Evolutionary conservation across 2,329 filamentous ascomycete species (phyloP), one percentile per base, ranked within the genome.

Genomic region (Beauveria sp.): DNA sequence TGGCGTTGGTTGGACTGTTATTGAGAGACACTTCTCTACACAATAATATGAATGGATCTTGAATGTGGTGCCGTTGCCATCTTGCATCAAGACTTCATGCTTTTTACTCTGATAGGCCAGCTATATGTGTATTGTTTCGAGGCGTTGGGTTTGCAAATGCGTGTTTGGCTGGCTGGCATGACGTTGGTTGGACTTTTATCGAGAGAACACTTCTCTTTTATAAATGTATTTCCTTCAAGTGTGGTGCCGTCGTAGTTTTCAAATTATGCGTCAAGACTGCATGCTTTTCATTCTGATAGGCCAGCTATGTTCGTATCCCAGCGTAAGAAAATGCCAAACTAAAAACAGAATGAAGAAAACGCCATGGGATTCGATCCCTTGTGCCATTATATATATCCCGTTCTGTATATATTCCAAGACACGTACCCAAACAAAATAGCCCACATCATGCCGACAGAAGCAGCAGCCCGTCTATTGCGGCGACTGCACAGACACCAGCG

Each of bases 301-400:
- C 48, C 48, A 44, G 50, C 57, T 47, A 46, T 54, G 20, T 26
- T 44, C 18, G 40, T 59, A 47, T 53, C 37, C 48, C n/a, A 47
- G 43, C 43, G 4, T 47, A 20, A 50, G 8, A 59, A 4, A 4
- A 50, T 26, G 28, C 22, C 6, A 7, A 44, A 16, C 10, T 34
- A n/a, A 22, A 22, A 16, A 34, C 7, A 51, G 18, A n/a, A 37
- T 34, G 34, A 52, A 18, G 30, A 40, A 53, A 53, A 59, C 70
- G 70, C 70, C 69, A 56, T 63, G 64, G 63, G 62, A 65, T 59
- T 67, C 68, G 68, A 66, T 47, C 41, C 57, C 48, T 16, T 50
- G 40, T 46, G 41, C 47, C 18, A 34, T 22, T 48, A 51, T 69
- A 64, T 60, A 64, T 60, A 62, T 66, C 62, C 63, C 63, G 60